phyloP scores from a whole-genome alignment of 441 rosid genomes.

The Rhodomyrtus psidioides region DNA sequence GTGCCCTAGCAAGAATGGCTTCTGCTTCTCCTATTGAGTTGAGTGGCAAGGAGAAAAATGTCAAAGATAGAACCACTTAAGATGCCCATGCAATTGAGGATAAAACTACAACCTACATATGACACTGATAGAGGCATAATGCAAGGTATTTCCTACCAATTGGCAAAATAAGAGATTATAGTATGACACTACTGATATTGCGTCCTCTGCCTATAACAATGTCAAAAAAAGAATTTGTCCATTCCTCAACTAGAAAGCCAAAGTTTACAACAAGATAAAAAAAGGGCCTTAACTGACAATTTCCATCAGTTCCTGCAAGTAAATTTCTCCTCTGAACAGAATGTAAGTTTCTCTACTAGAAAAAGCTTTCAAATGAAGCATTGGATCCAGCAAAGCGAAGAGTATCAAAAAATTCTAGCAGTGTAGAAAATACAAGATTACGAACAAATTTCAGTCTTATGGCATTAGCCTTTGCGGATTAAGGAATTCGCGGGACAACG shows the following conservation, averaged over 20 bases:
- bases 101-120: background rate
- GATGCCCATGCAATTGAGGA: background rate
- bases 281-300: background rate
- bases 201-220: background rate
- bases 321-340: background rate
- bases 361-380: background rate
- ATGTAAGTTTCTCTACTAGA: background rate
- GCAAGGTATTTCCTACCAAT: background rate
- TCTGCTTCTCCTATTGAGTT: conserved; percentile 76
- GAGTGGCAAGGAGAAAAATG: background rate
- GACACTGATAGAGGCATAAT: background rate
- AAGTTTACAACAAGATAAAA: background rate
- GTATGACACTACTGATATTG: background rate
- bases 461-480: too few species aligned
- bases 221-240: background rate
- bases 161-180: background rate
- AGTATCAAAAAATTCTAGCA: background rate
- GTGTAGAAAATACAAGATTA: background rate
- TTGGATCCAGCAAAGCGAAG: background rate
- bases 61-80: background rate
- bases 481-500: conserved; percentile 1
- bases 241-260: background rate
- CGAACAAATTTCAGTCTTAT: background rate
- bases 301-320: background rate
- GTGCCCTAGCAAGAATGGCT: conserved; percentile 80